Base-by-base conservation (phyloP, 2,329 filamentous ascomycete species). In the Pestalotiopsis sp. region DNA sequence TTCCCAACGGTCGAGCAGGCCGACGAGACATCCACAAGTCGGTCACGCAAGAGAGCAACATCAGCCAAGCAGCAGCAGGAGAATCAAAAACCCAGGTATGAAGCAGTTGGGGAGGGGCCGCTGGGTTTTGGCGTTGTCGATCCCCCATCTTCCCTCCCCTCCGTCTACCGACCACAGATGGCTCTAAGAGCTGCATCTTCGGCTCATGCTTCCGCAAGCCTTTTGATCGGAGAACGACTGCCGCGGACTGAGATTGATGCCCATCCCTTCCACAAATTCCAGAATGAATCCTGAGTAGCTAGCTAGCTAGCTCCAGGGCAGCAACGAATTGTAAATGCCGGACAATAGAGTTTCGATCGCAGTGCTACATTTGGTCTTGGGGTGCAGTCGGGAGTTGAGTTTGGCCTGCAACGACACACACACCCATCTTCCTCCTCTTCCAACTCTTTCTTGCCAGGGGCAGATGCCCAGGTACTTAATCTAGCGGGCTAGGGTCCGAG, bases 161-260 rank as follows among this genome's bases (percentile, higher is more conserved):
- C n/a, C 31, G 31, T 52, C 17, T 52, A 52, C 59, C n/a, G 27
- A 20, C 61, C 39, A 49, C 20, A 52, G n/a, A 49, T 31, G 38
- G 11, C 25, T n/a, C 41, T 64, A 62, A 41, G 31, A 41, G 20
- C 61, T 64, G 61, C 61, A 64, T 41, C 20, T 64, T 64, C 61
- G 61, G 61, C 39, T 64, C 41, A 45, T 45, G 39, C 38, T 52
- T 64, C 61, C 41, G 61, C 61, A 45, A 17, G 61, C 23, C n/a
- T 45, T 45, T 52, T 23, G 38, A 38, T 20, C 38, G 38, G 25
- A 23, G 36, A 62, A 27, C 59, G 20, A 25, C 20, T 59, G 57
- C 57, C 57, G 23, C 7, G 31, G 9, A 2, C 7, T 36, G 31
- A 36, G 31, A 36, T 9, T 36, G 31, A 36, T 36, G 31, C 31